These are phyloP conservation scores for Zangia roseola DNA, from an alignment of 768 basidiomycete genomes.

Conservation along the genomic window DNA sequence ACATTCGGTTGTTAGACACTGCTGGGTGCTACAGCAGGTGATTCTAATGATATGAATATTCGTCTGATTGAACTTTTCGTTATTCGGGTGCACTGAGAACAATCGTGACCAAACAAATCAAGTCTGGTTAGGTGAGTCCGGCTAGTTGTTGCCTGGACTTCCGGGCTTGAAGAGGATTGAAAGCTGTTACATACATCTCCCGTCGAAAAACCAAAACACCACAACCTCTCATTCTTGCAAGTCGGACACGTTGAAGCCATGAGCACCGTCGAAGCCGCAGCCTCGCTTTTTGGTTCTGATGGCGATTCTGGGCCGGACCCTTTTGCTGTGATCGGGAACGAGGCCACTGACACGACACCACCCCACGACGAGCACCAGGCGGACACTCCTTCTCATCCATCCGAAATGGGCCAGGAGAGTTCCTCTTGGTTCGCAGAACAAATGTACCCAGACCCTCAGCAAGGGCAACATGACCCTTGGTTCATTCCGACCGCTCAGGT, in stretches of 20 bases:
- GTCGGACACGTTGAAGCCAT: constrained; percentile 41
- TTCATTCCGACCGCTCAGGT: constrained; percentile 21
- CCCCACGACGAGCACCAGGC: constrained; percentile 23
- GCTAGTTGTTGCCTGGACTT: not conserved
- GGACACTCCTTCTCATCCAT: constrained; percentile 23
- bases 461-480: constrained; percentile 29
- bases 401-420: constrained; percentile 35
- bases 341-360: constrained; percentile 31
- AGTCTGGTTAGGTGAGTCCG: constrained; percentile 4
- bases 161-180: not conserved
- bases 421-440: constrained; percentile 41
- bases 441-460: constrained; percentile 27
- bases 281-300: constrained; percentile 73
- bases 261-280: constrained; percentile 73
- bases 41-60: no score
- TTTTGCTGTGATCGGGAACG: constrained; percentile 58
- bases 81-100: not conserved
- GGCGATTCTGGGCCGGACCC: constrained; percentile 57
- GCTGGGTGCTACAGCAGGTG: not conserved
- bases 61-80: no score
- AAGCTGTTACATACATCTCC: constrained; percentile 14
- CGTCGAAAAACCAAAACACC: constrained; percentile 14
- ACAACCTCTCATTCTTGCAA: constrained; percentile 9
- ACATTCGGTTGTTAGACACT: constrained; percentile 1
- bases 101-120: constrained; percentile 29